Base-by-base conservation (phyloP, 148 eudicot species). In the Arctostaphylos glauca region DNA sequence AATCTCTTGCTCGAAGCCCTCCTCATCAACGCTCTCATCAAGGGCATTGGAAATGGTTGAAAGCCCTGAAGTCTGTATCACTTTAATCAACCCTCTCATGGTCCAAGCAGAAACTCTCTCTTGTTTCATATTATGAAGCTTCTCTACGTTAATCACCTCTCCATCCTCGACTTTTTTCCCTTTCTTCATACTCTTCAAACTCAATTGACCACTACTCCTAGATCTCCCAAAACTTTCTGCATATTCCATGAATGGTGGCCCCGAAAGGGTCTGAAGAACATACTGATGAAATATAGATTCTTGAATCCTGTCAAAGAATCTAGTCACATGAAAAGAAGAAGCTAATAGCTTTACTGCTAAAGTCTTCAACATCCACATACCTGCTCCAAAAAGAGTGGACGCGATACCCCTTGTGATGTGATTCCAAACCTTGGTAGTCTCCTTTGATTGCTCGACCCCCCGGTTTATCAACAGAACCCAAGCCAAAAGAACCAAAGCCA, bases 31-130 rank as follows among this genome's bases (percentile, higher is more conserved):
- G 9, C 78, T 86, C 64, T 76, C 88, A 52, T 90, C 92, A 25
- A 93, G 90, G 47, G 84, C 83, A 71, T 82, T 85, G 4, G 96
- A 90, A 38, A 94, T 83, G n/a, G 98, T 94, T 2, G 93, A 87
- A 80, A 94, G 64, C 55, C 91, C 90, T 38, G 94, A 78, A 74
- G 84, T 83, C 85, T 90, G 85, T 74, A 94, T 91, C 76, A 94
- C 89, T 62, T 87, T 88, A 80, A 92, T 86, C 74, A 96, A 80
- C 74, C 98, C 95, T 81, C 85, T 89, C 94, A 96, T 93, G 53
- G 98, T 94, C 97, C 98, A 93, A 23, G 99, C 93, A 55, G 98
- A 93, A 46, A 96, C 91, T 78, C 91, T 94, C 49, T 85, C 95
- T 77, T 91, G 92, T 74, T 87, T 91, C 75, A 96, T 90, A 84